Evolutionary conservation across 495 filamentous ascomycete genomes (phyloP), one percentile per base, ranked within the genome.

Genomic region (Emericellopsis terricola): DNA sequence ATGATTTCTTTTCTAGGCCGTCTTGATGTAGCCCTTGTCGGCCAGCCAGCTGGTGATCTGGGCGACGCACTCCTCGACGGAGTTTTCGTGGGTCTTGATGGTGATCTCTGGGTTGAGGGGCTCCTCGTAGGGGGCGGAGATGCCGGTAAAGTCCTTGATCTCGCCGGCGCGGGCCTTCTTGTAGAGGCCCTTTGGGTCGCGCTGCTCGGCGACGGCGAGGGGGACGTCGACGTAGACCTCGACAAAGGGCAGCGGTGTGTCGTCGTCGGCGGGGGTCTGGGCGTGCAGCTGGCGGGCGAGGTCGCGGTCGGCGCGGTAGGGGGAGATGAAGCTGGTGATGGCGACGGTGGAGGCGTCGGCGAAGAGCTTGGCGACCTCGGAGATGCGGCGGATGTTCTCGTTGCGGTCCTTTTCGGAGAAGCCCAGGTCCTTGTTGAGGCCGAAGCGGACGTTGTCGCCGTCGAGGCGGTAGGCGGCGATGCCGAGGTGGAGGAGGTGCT

Each of bases 381-480:
- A 81, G 44, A 97, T 92, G 37, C 89, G 71, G 31, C 89, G 69
- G 54, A 97, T 97, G 60, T 97, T 97, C 71, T 96, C 91, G 52
- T 82, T 84, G 39, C 89, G 73, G 63, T 96, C 89, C 45, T 71
- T 69, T 47, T 92, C 85, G 43, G 73, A 79, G 65, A 96, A 96
- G 3, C 86, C 87, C 20, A 96, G 69, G 63, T 97, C 87, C 55
- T 85, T 85, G 68, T 97, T 97, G 44, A 97, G 64, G 2, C 89
- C 91, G 65, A 94, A 94, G 38, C 89, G 87, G 48, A 97, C 76
- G 64, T 97, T 97, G 69, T 97, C 89, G 46, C 89, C 89, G 56
- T 97, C 89, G 13, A 97, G 76, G 1, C 91, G 73, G 65, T 97
- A 97, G 36, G 85, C 81, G 38, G 77, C 64, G 10, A 92, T 55